These are phyloP conservation scores for Ophiocordyceps sinensis DNA, from an alignment of 2,329 filamentous ascomycete genomes.

Conservation along the genomic window DNA sequence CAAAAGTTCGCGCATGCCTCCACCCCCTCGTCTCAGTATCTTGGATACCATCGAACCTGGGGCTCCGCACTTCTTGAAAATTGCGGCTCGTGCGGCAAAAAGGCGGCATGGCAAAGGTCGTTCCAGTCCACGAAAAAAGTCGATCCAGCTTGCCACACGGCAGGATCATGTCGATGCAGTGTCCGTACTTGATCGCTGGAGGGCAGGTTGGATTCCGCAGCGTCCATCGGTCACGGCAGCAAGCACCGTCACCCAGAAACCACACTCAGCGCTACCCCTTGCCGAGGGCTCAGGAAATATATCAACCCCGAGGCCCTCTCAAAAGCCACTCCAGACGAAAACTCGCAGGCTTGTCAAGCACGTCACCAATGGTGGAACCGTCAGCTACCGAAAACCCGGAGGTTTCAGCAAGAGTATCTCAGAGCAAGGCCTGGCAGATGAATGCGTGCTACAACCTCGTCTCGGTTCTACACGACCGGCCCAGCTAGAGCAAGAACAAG, in stretches of 20 bases:
- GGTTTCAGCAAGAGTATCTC: not conserved
- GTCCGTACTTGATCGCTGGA: slow-evolving; percentile 40
- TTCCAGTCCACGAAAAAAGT: slow-evolving; percentile 38
- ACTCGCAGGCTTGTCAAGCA: slow-evolving; percentile 16
- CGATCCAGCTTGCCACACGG: slow-evolving; percentile 46
- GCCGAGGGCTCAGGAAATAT: slow-evolving; percentile 11
- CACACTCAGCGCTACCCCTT: slow-evolving; percentile 4
- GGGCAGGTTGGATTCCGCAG: slow-evolving; percentile 33
- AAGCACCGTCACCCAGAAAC: slow-evolving; percentile 4
- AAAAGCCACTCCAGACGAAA: not conserved
- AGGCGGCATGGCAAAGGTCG: slow-evolving; percentile 33
- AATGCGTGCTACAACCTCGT: not conserved
- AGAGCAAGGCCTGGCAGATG: not conserved
- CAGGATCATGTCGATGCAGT: slow-evolving; percentile 44
- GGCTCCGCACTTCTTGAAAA: slow-evolving; percentile 43
- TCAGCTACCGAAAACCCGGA: slow-evolving; percentile 10
- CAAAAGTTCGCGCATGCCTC: not conserved
- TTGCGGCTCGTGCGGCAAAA: slow-evolving; percentile 44
- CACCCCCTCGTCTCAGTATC: slow-evolving; percentile 40
- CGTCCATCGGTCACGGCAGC: slow-evolving; percentile 17
- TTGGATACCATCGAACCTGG: slow-evolving; percentile 40
- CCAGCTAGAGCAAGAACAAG: slow-evolving; percentile 37
- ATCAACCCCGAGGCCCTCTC: not conserved
- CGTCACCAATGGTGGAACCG: slow-evolving; percentile 10
- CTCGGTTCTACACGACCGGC: slow-evolving; percentile 25